Base-by-base conservation (phyloP, 2,329 filamentous ascomycete genomes). In the Leptoxyphium fumago region DNA sequence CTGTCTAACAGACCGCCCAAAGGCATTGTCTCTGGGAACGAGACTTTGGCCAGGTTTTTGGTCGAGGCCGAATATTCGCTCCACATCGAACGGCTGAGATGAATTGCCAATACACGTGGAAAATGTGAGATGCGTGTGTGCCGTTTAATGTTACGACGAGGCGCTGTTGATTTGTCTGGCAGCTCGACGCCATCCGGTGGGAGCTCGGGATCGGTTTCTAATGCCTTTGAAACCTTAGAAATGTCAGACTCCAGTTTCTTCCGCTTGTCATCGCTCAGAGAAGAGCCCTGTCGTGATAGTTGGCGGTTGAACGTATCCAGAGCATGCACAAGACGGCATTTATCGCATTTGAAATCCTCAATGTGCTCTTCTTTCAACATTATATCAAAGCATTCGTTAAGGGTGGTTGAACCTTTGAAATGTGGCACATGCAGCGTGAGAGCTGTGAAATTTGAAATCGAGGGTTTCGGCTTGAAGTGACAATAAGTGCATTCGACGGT, bases 321-420 rank as follows among this genome's bases (percentile, higher is more conserved):
- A 3, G 87, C 87, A 61, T 94, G 83, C 38, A 84, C 65, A n/a
- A 98, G 71, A 17, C 87, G 78, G 59, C 91, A 98, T 64, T 80
- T 84, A 55, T 95, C 91, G 66, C 91, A 98, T 53, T 84, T 88
- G 70, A 93, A 98, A 60, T 94, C 91, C 50, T 96, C 89, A 51
- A 98, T 95, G 60, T 87, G 82, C 62, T 98, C 91, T 0, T 85
- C 86, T 64, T 94, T 94, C 52, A 98, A 80, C 63, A 95, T 81
- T 36, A 84, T 84, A 56, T 98, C 91, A 55, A 98, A 91, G 62
- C 91, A 98, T 8, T 79, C 73, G 57, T 82, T 87, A 13, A 98
- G 72, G 0, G 85, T 82, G 0, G 88, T 88, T 2, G 84, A 82
- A 42, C 62, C 62, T 10, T 51, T 51, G 40, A 80, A 76, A 60